phyloP scores from a whole-genome alignment of 1,139 yeast species.

The Nakaseomyces kungkrabaensis region DNA sequence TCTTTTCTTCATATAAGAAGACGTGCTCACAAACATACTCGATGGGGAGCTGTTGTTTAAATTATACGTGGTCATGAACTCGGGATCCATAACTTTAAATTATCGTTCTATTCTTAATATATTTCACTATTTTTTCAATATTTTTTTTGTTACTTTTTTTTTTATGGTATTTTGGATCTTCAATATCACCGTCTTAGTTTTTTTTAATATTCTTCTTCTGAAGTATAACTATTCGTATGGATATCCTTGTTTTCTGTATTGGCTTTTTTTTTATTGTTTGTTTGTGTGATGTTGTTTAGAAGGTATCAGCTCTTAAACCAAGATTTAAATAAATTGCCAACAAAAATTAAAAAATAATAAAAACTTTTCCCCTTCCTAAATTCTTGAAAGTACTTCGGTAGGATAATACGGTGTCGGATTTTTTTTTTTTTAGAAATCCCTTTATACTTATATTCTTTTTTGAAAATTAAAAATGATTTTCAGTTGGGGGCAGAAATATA shows the following conservation, averaged over 20 bases:
- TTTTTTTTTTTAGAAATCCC: neutral
- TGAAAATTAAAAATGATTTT: neutral
- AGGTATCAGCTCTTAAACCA: too few species aligned
- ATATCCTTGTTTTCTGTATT: too few species aligned
- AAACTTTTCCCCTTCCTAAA: too few species aligned
- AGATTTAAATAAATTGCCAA: too few species aligned
- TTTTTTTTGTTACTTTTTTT: neutral
- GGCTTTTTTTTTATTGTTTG: too few species aligned
- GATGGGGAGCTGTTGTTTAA: neutral
- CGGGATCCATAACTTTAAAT: constrained; percentile 1
- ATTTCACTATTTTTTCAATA: neutral
- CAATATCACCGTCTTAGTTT: too few species aligned
- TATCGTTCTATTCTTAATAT: too few species aligned
- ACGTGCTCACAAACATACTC: neutral
- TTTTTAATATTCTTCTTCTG: too few species aligned
- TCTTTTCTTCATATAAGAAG: constrained; percentile 1
- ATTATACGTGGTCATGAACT: constrained; percentile 1
- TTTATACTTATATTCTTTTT: neutral
- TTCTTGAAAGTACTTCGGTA: too few species aligned
- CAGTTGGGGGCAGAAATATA: neutral
- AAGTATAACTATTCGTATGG: too few species aligned
- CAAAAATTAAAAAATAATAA: too few species aligned
- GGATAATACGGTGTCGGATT: neutral
- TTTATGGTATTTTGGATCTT: neutral
- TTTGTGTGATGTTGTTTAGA: too few species aligned